phyloP scores from a whole-genome alignment of 2,329 filamentous ascomycete species.

The Phaeomoniella chlamydospora region DNA sequence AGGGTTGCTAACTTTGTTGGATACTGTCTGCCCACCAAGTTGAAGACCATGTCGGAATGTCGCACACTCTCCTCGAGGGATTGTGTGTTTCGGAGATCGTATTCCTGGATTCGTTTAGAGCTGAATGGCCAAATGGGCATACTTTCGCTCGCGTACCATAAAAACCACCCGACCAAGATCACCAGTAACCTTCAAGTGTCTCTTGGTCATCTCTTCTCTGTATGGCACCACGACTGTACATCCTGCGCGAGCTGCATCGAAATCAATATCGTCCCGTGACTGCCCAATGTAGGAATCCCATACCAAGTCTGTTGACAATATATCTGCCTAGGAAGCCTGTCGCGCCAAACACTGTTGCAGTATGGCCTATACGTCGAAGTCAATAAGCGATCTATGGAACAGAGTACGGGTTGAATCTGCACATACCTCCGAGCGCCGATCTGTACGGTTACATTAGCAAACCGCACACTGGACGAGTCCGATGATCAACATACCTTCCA shows the following conservation, averaged over 20 bases:
- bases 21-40: conserved; percentile 85
- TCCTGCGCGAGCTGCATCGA: conserved; percentile 63
- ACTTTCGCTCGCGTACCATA: conserved; percentile 40
- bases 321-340: conserved; percentile 92
- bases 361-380: conserved; percentile 55
- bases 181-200: conserved; percentile 90
- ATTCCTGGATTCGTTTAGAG: conserved; percentile 47
- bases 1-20: conserved; percentile 63
- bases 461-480: no score
- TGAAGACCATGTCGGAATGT: conserved; percentile 96
- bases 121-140: background rate
- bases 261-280: conserved; percentile 17
- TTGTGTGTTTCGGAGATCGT: conserved; percentile 82
- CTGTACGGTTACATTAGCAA: no score
- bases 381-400: background rate
- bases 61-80: conserved; percentile 94
- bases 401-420: conserved; percentile 10
- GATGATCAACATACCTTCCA: conserved; percentile 64
- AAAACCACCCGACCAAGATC: conserved; percentile 84
- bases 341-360: conserved; percentile 93
- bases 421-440: conserved; percentile 70
- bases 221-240: conserved; percentile 87
- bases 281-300: conserved; percentile 9
- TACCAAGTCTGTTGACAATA: conserved; percentile 89
- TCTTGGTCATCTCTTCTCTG: conserved; percentile 95